A percentile compares a stretch with the other conserved stretches of the same genome.
phyloP scores from a whole-genome alignment of 139 green algal species.

The Ulvella scutata region DNA sequence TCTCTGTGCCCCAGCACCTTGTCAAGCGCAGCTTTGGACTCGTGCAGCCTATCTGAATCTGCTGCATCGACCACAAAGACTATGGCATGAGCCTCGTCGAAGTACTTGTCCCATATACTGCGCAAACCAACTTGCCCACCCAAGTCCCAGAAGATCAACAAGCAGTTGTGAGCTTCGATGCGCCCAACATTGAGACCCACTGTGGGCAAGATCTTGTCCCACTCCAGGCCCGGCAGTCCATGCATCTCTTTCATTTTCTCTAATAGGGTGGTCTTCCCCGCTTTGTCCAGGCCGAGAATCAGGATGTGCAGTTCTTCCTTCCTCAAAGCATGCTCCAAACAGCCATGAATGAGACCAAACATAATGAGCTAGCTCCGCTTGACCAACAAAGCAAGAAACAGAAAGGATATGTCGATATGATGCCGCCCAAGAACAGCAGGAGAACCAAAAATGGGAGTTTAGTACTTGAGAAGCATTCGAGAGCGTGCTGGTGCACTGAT shows the following conservation, averaged over 20 bases:
- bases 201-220: constrained; percentile 78
- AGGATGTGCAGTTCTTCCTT: constrained; percentile 85
- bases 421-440: too few species aligned
- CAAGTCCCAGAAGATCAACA: neutral
- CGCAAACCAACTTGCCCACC: constrained; percentile 37
- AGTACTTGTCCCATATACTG: constrained; percentile 97
- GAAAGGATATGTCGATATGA: too few species aligned
- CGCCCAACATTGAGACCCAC: constrained; percentile 85
- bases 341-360: constrained; percentile 72
- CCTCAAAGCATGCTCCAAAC: constrained; percentile 60
- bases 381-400: too few species aligned
- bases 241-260: constrained; percentile 77
- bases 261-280: constrained; percentile 80
- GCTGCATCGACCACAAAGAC: constrained; percentile 77
- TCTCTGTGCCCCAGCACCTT: constrained; percentile 45
- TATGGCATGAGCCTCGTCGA: constrained; percentile 74
- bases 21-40: constrained; percentile 47
- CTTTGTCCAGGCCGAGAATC: constrained; percentile 79
- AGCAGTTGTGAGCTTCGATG: constrained; percentile 32
- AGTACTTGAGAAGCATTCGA: too few species aligned
- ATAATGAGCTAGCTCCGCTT: constrained; percentile 35
- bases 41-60: constrained; percentile 27
- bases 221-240: constrained; percentile 45
- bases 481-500: too few species aligned
- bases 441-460: too few species aligned